These are phyloP conservation scores for Cladophialophora yegresii DNA, from an alignment of 2,329 filamentous ascomycete species.

Conservation along the genomic window DNA sequence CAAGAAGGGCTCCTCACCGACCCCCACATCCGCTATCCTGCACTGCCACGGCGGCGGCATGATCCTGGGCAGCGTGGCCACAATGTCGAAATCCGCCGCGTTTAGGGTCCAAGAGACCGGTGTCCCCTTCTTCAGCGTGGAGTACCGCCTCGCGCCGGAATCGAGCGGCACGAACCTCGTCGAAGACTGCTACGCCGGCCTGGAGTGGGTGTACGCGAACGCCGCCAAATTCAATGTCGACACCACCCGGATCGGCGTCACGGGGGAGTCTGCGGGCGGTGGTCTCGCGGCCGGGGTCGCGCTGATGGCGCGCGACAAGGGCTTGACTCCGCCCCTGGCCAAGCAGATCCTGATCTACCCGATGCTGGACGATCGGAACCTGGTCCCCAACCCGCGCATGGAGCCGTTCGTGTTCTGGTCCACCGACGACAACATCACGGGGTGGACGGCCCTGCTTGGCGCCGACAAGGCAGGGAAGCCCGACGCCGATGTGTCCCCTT, in stretches of 20 bases:
- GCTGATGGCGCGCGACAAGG: slow-evolving; percentile 45
- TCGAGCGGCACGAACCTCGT: slow-evolving; percentile 34
- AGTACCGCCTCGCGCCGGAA: slow-evolving; percentile 39
- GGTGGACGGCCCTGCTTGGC: slow-evolving; percentile 47
- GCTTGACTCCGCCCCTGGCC: slow-evolving; percentile 39
- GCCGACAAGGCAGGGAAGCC: slow-evolving; percentile 19
- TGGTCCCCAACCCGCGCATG: slow-evolving; percentile 40
- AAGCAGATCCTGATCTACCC: slow-evolving; percentile 52
- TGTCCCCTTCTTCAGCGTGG: slow-evolving; percentile 38
- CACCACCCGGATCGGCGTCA: slow-evolving; percentile 44
- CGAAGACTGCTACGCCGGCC: slow-evolving; percentile 39
- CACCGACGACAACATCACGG: slow-evolving; percentile 45
- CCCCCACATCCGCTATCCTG: slow-evolving; percentile 37
- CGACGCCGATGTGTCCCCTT: slow-evolving; percentile 40
- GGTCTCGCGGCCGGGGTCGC: slow-evolving; percentile 46
- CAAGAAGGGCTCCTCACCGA: slow-evolving; percentile 3
- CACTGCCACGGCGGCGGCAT: slow-evolving; percentile 39
- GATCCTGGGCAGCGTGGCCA: slow-evolving; percentile 34
- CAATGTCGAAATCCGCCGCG: slow-evolving; percentile 25
- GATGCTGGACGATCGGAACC: slow-evolving; percentile 52
- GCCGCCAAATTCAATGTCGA: slow-evolving; percentile 47
- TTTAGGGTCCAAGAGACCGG: slow-evolving; percentile 31
- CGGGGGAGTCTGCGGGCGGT: slow-evolving; percentile 50
- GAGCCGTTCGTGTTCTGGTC: slow-evolving; percentile 44
- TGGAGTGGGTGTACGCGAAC: slow-evolving; percentile 46